Base-by-base conservation (phyloP, 2,329 filamentous ascomycete genomes). In the Talaromyces sp. region DNA sequence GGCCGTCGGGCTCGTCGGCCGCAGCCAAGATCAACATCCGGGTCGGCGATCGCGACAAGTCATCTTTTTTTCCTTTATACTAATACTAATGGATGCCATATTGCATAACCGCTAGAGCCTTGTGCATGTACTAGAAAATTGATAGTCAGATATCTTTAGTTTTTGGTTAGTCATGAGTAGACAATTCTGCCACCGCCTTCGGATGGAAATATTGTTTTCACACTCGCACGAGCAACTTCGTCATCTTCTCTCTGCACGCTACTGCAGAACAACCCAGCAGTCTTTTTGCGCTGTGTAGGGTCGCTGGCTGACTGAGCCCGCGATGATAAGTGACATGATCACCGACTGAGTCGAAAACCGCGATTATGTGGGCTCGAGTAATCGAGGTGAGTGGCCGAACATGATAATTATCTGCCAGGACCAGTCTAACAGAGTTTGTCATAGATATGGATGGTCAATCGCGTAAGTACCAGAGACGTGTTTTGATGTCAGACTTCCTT, bases 391-490 rank as follows among this genome's bases (percentile, higher is more conserved):
- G 73, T 47, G 19, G n/a, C 19, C 44, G 44, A 25, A 19, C 44
- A n/a, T 22, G 6, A 19, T 9, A 22, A 44, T 44, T 19, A 15
- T 36, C 4, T 15, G 5, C 33, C 13, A 36, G 33, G 32, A 15
- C 33, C 2, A 36, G 33, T 15, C 55, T 60, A 57, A 53, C 30
- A 42, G 25, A n/a, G 3, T 36, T 55, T 13, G 25, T 33, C 54
- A 55, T 60, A 77, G 75, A 62, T 71, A 60, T 77, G 73, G 74
- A 67, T 77, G 58, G 75, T 71, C 58, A 62, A 66, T 57, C 69
- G 74, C 67, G 75, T 77, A 74, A 63, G 73, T 67, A 22, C 52
- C 55, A 30, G 32, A 33, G 32, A 47, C 49, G 36, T 6, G 11
- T 7, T 55, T 42, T 15, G 17, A 17, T 30, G 33, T 49, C 53